phyloP scores from a whole-genome alignment of 2,329 filamentous ascomycete genomes.

The Cordyceps pruinosa region DNA sequence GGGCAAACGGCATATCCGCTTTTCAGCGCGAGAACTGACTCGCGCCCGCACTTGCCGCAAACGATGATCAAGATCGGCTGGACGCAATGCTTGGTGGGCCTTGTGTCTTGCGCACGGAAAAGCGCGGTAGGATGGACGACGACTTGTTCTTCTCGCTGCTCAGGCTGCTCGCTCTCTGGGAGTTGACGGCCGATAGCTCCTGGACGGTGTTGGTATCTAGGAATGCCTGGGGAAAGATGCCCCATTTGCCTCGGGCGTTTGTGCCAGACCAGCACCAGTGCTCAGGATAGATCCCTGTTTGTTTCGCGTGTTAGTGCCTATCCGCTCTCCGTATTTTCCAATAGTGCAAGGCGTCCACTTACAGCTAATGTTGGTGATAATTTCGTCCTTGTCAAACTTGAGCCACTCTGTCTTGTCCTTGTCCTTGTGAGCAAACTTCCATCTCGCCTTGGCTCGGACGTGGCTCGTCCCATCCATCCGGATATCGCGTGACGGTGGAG shows the following conservation, averaged over 20 bases:
- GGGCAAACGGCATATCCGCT: not conserved
- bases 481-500: conserved; percentile 39
- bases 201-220: conserved; percentile 40
- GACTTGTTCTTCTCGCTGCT: conserved; percentile 30
- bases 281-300: conserved; percentile 36
- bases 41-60: not conserved
- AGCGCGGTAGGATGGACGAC: conserved; percentile 27
- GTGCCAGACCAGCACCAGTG: conserved; percentile 53
- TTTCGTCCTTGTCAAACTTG: conserved; percentile 59
- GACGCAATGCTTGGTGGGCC: conserved; percentile 28
- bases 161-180: conserved; percentile 24
- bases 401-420: conserved; percentile 40
- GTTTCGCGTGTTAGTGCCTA: conserved; percentile 3
- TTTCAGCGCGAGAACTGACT: not conserved
- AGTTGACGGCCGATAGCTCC: conserved; percentile 24
- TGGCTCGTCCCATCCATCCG: conserved; percentile 39
- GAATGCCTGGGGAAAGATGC: conserved; percentile 46
- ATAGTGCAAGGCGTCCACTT: conserved; percentile 21
- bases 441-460: conserved; percentile 42
- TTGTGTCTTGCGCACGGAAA: conserved; percentile 22
- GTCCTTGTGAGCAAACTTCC: conserved; percentile 45
- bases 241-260: conserved; percentile 45
- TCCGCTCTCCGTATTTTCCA: not conserved
- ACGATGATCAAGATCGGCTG: conserved; percentile 16
- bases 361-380: conserved; percentile 58